Conservation (phyloP, 305 asterid species). For the Fraxinus platypoda region DNA sequence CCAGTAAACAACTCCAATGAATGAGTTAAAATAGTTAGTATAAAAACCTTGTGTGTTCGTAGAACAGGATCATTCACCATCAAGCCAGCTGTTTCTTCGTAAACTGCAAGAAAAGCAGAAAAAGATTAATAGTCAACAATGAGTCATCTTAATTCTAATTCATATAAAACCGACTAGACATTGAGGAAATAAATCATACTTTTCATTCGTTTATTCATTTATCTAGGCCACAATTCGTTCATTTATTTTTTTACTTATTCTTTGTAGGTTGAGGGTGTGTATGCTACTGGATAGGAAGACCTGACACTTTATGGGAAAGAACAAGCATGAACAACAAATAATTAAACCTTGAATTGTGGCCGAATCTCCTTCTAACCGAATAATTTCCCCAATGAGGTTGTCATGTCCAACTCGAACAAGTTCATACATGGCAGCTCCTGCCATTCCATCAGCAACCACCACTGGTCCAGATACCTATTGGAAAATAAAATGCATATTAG, state of each 20-base stretch:
- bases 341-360: conserved; percentile 90
- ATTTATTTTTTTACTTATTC: not conserved
- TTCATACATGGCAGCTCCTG: conserved; percentile 98
- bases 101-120: conserved; percentile 51
- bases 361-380: conserved; percentile 96
- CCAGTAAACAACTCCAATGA: not conserved
- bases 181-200: not conserved
- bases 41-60: conserved; percentile 81
- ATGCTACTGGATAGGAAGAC: conserved; percentile 2
- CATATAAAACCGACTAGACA: not conserved
- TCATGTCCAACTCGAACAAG: conserved; percentile 96
- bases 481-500: conserved; percentile 1
- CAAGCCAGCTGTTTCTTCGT: conserved; percentile 95
- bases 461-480: conserved; percentile 93
- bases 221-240: not conserved
- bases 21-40: conserved; percentile 5
- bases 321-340: not conserved
- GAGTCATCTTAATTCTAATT: not conserved
- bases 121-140: not conserved
- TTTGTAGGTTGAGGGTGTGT: not conserved
- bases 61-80: conserved; percentile 94
- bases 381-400: conserved; percentile 92
- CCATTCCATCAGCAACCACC: conserved; percentile 98
- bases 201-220: not conserved
- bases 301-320: not conserved